Conservation (phyloP, 139 green algal genomes). For the Closterium sp. region DNA sequence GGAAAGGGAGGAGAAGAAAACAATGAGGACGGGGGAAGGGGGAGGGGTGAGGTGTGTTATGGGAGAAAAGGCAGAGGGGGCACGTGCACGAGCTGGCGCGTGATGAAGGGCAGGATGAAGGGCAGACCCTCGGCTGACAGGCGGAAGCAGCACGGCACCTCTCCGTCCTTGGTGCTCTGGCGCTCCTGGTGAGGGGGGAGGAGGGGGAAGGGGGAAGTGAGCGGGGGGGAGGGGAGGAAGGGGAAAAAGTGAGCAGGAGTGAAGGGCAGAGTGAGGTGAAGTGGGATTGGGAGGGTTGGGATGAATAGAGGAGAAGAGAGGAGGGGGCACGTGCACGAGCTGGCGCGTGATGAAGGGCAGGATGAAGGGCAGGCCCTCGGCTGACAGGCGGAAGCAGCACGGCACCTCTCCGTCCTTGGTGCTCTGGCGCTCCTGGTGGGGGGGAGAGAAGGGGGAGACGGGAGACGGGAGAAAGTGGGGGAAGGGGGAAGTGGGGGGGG, state of each 20-base stretch:
- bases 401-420: slow-evolving; percentile 2
- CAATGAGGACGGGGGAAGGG: background rate
- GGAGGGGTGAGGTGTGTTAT: background rate
- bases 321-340: slow-evolving; percentile 20
- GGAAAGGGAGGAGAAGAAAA: background rate
- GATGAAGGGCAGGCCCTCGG: slow-evolving; percentile 33
- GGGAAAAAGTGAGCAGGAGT: no score
- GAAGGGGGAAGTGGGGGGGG: background rate
- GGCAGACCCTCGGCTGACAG: slow-evolving; percentile 21
- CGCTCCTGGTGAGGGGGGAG: slow-evolving; percentile 19
- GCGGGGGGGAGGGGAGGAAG: no score
- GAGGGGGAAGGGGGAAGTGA: background rate
- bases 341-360: slow-evolving; percentile 36
- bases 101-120: slow-evolving; percentile 37
- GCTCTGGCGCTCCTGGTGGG: slow-evolving; percentile 32
- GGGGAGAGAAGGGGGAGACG: background rate
- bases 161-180: slow-evolving; percentile 24
- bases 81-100: slow-evolving; percentile 29
- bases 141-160: background rate
- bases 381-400: slow-evolving; percentile 24
- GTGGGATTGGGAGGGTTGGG: no score
- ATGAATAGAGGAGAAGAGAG: no score
- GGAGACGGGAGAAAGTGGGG: no score
- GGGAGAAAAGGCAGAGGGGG: background rate
- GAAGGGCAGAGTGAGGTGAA: no score